phyloP scores from a whole-genome alignment of 371 early-diverging fungal genomes.

The Zychaea mexicana region DNA sequence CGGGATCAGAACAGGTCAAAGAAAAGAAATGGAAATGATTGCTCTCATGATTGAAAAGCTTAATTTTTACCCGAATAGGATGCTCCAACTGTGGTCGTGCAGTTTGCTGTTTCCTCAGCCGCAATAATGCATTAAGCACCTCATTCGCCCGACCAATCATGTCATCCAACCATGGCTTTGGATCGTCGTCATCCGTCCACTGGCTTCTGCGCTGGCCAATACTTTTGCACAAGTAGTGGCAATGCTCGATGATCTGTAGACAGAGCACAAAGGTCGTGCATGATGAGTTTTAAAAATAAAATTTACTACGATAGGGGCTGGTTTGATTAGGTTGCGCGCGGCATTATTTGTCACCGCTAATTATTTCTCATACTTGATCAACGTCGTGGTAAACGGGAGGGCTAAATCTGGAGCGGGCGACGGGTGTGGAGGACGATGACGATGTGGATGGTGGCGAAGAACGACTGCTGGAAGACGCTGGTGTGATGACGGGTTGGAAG shows the following conservation, averaged over 20 bases:
- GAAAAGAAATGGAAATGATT: background rate
- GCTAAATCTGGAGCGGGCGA: background rate
- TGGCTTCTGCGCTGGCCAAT: conserved; percentile 21
- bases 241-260: conserved; percentile 29
- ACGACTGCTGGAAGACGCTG: background rate
- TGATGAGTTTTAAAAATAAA: conserved; percentile 6
- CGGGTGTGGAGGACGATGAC: background rate
- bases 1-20: too few relatives aligned
- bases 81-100: background rate
- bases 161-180: conserved; percentile 44
- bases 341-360: too few relatives aligned
- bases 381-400: background rate
- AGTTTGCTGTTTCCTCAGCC: conserved; percentile 45
- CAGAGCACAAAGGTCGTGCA: conserved; percentile 2
- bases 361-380: conserved; percentile 1
- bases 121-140: conserved; percentile 41
- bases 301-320: too few relatives aligned
- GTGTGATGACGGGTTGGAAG: conserved; percentile 2
- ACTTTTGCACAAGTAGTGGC: conserved; percentile 28
- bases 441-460: background rate
- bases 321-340: background rate
- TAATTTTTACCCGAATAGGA: background rate
- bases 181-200: conserved; percentile 13
- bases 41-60: background rate
- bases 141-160: conserved; percentile 48